Conservation (phyloP, 2,329 filamentous ascomycete genomes). For the Penicillium sp. region DNA sequence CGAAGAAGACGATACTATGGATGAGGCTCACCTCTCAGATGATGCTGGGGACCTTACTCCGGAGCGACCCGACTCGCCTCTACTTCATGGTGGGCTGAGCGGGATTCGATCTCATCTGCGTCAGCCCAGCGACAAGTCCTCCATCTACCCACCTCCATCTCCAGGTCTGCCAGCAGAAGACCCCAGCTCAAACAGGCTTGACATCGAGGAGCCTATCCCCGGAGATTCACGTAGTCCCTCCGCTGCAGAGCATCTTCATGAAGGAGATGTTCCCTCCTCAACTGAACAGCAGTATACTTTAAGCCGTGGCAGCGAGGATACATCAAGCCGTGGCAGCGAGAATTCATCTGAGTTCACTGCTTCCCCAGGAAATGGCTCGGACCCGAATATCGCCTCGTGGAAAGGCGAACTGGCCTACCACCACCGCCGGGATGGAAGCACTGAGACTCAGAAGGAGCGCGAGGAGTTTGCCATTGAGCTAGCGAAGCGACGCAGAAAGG, state of each 20-base stretch:
- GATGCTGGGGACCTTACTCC: conserved; percentile 13
- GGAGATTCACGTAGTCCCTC: neutral
- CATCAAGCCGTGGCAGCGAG: conserved; percentile 14
- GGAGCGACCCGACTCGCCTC: conserved; percentile 65
- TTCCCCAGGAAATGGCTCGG: neutral
- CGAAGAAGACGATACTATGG: conserved; percentile 30
- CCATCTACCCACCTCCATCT: conserved; percentile 59
- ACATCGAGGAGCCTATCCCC: conserved; percentile 3
- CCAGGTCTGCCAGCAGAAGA: conserved; percentile 35
- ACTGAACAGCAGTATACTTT: neutral
- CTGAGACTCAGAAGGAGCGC: conserved; percentile 47
- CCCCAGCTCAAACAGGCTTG: neutral
- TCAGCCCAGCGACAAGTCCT: conserved; percentile 74
- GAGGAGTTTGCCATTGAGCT: conserved; percentile 48
- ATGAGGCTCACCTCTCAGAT: conserved; percentile 12
- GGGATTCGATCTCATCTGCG: conserved; percentile 72
- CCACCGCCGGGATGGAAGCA: conserved; percentile 44
- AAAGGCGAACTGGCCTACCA: conserved; percentile 46
- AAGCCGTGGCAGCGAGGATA: conserved; percentile 14
- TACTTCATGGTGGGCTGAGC: conserved; percentile 66
- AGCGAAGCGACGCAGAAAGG: conserved; percentile 45
- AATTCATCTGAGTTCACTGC: conserved; percentile 11
- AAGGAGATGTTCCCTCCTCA: neutral
- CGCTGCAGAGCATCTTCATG: neutral
- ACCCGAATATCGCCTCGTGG: conserved; percentile 37